Percentiles rank a stretch among this genome's conserved stretches.
phyloP scores from a whole-genome alignment of 306 rosid genomes.

The Cyclanthera cordifolia region DNA sequence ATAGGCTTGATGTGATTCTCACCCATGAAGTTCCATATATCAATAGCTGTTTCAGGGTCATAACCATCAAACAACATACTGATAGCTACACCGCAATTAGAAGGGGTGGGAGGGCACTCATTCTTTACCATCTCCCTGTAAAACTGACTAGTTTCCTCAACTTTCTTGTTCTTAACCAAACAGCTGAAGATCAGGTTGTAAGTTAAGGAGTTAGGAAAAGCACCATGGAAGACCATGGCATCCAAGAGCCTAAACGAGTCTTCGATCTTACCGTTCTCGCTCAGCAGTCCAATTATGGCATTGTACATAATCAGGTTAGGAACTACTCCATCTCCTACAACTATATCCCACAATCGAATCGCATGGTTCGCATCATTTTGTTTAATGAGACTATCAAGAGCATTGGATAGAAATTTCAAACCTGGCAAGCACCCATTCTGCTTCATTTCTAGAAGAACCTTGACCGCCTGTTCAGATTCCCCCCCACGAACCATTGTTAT shows the following conservation, averaged over 20 bases:
- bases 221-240: constrained; percentile 46
- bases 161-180: constrained; percentile 47
- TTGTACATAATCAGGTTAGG: constrained; percentile 54
- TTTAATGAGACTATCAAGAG: constrained; percentile 42
- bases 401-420: constrained; percentile 43
- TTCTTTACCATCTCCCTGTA: constrained; percentile 63
- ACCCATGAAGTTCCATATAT: constrained; percentile 48
- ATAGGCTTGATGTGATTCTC: constrained; percentile 39
- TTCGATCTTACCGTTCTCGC: constrained; percentile 27
- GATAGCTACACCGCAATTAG: constrained; percentile 46
- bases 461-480: constrained; percentile 30
- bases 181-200: constrained; percentile 60
- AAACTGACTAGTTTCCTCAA: constrained; percentile 27
- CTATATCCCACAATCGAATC: constrained; percentile 42
- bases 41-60: constrained; percentile 55
- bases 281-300: constrained; percentile 49
- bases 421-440: constrained; percentile 48
- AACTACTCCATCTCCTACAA: constrained; percentile 30
- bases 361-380: constrained; percentile 31
- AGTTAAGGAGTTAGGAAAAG: constrained; percentile 47
- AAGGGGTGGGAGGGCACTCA: constrained; percentile 36
- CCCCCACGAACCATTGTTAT: constrained; percentile 29
- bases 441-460: constrained; percentile 38
- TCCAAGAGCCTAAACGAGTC: constrained; percentile 42
- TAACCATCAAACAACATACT: constrained; percentile 43